phyloP scores from a whole-genome alignment of 2,329 filamentous ascomycete species.

The Anisogramma anomala region DNA sequence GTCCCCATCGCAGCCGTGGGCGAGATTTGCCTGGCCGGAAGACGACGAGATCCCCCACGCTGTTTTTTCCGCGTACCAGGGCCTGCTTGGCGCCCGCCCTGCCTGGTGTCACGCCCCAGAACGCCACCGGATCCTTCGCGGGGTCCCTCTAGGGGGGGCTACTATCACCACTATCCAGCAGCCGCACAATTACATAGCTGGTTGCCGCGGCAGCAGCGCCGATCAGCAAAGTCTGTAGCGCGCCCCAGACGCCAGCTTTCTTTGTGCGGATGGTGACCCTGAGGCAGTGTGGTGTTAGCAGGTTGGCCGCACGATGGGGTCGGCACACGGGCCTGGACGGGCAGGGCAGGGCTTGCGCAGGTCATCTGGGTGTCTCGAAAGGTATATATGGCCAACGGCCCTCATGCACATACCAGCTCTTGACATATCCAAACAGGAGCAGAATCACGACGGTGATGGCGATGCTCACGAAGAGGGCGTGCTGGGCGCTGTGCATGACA shows the following conservation, averaged over 20 bases:
- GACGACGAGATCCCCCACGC: too few relatives aligned
- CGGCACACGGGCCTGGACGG: too few relatives aligned
- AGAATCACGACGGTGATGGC: constrained; percentile 49
- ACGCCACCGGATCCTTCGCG: too few relatives aligned
- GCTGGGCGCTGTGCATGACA: constrained; percentile 33
- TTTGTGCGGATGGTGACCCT: constrained; percentile 37
- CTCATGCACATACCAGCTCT: constrained; percentile 33
- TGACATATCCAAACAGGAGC: constrained; percentile 53
- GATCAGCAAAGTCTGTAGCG: constrained; percentile 52
- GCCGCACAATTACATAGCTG: constrained; percentile 50
- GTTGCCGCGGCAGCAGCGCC: constrained; percentile 55
- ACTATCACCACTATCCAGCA: constrained; percentile 35
- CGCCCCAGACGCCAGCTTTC: constrained; percentile 44
- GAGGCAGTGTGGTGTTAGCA: not conserved
- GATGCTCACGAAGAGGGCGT: constrained; percentile 48
- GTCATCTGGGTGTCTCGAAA: not conserved
- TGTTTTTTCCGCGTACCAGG: too few relatives aligned
- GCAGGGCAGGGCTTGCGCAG: too few relatives aligned
- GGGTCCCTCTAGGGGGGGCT: too few relatives aligned
- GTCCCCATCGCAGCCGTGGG: too few relatives aligned
- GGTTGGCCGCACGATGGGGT: not conserved
- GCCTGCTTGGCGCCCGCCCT: too few relatives aligned
- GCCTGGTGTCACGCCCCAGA: too few relatives aligned
- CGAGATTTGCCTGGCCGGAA: too few relatives aligned
- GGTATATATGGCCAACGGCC: constrained; percentile 10